Base-by-base conservation (phyloP, 140 eudicot genomes). In the Oenanthe javanica region DNA sequence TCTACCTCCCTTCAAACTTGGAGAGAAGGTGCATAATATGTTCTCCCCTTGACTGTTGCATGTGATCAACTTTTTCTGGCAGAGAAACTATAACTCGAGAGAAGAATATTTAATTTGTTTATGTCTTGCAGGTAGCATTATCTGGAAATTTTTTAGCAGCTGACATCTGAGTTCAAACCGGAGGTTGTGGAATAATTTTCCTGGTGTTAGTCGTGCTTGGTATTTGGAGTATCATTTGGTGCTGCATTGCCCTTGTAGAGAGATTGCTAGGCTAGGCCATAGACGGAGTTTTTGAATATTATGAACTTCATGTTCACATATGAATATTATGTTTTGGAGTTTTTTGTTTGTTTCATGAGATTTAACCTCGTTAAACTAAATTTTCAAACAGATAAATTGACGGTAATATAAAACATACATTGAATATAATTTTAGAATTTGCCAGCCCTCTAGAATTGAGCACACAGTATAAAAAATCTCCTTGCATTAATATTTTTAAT, bases 1-100 rank as follows among this genome's bases (percentile, higher is more conserved):
- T 81, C 97, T 91, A 77, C 97, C 97, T 81, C 87, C 92, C 48
- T 93, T 93, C 79, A 90, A 93, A 85, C 84, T 89, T 9, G 98
- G 98, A 50, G 96, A 91, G 81, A 93, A 93, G 98, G 98, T 91
- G 80, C 19, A 77, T 67, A 71, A 69, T 11, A 13, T 31, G 73
- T 31, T 31, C 46, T 67, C 19, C 43, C 6, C 73, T 36, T 31
- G n/a, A 13, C 10, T 64, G 0, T 21, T 31, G 31, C 1, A 67
- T 67, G 73, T 36, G 45, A 67, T 67, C 9, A 75, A 11, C 18
- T 27, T 75, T 49, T 21, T 47, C 25, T 2, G 21, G 1, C 1
- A 77, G 18, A 51, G n/a, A 50, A 52, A 31, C 3, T 77, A 19
- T 15, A 23, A 5, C 2, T n/a, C 45, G 50, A 42, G n/a, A n/a